phyloP scores from a whole-genome alignment of 2,329 filamentous ascomycete genomes.

The Periconia sp. region DNA sequence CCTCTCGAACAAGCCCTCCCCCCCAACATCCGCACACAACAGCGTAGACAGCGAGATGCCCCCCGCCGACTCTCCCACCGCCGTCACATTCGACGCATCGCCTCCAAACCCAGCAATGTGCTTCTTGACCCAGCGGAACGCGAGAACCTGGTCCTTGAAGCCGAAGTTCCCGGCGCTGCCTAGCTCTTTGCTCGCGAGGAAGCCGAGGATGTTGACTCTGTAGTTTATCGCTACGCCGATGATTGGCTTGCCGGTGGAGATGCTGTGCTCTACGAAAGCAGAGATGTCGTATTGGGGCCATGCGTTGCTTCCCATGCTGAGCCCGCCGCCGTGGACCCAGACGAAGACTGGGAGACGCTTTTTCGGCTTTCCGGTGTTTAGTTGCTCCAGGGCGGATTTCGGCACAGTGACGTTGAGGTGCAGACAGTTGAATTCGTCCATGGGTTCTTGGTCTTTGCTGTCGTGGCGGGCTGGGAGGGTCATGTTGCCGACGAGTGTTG shows the following conservation, averaged over 20 bases:
- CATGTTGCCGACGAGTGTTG: conserved; percentile 29
- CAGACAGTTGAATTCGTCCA: conserved; percentile 45
- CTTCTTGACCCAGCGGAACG: conserved; percentile 46
- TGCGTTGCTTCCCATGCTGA: conserved; percentile 56
- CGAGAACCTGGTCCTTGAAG: conserved; percentile 43
- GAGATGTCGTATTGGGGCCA: conserved; percentile 60
- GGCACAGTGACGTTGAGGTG: conserved; percentile 44
- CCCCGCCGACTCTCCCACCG: conserved; percentile 56
- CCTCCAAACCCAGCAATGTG: conserved; percentile 50
- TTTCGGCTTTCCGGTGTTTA: conserved; percentile 1
- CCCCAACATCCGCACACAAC: conserved; percentile 32
- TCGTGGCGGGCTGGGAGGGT: conserved; percentile 20
- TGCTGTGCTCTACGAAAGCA: conserved; percentile 52
- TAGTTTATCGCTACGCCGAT: conserved; percentile 50
- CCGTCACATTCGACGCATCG: conserved; percentile 43
- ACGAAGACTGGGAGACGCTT: conserved; percentile 58
- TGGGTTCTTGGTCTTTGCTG: conserved; percentile 19
- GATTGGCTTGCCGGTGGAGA: conserved; percentile 52
- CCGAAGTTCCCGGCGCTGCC: conserved; percentile 43
- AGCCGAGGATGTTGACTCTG: conserved; percentile 37
- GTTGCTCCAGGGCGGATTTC: conserved; percentile 4
- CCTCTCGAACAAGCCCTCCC: conserved; percentile 29
- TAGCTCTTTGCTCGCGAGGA: conserved; percentile 54
- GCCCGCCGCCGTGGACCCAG: conserved; percentile 62
- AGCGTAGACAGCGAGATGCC: conserved; percentile 41